Evolutionary conservation across 2,329 filamentous ascomycete genomes (phyloP).

Genomic region (Monosporascus sp.): DNA sequence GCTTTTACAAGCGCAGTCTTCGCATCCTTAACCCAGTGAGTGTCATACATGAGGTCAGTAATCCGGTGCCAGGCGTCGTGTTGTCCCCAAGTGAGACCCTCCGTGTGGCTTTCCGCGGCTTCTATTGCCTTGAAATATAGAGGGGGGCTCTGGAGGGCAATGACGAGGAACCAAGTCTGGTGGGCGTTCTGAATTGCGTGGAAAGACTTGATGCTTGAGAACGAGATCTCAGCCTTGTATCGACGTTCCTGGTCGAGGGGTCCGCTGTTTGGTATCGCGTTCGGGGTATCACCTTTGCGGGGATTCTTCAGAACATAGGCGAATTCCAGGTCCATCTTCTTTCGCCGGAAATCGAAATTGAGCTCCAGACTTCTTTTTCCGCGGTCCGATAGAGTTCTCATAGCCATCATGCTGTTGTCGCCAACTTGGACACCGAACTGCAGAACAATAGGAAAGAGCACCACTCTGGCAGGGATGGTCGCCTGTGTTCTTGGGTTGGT

Average conservation of each 20-base stretch:
- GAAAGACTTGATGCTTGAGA: slow-evolving; percentile 42
- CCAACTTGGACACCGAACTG: slow-evolving; percentile 20
- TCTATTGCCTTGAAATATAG: slow-evolving; percentile 38
- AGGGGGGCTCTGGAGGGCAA: slow-evolving; percentile 46
- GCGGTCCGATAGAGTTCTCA: slow-evolving; percentile 39
- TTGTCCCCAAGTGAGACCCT: slow-evolving; percentile 32
- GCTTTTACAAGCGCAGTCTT: slow-evolving; percentile 36
- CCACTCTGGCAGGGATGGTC: neutral
- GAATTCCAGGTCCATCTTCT: slow-evolving; percentile 38
- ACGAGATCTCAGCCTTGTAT: slow-evolving; percentile 40
- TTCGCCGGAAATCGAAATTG: slow-evolving; percentile 33
- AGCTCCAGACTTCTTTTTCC: slow-evolving; percentile 25
- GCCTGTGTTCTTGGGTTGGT: neutral
- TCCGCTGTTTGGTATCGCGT: slow-evolving; percentile 5
- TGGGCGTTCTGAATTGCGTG: slow-evolving; percentile 31
- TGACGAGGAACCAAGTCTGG: slow-evolving; percentile 34
- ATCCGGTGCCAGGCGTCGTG: slow-evolving; percentile 45
- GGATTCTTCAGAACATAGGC: slow-evolving; percentile 20
- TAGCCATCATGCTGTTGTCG: slow-evolving; percentile 52
- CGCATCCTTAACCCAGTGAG: slow-evolving; percentile 24
- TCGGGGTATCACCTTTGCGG: slow-evolving; percentile 7
- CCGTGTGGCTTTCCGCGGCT: slow-evolving; percentile 23
- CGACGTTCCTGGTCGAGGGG: slow-evolving; percentile 7
- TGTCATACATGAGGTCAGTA: slow-evolving; percentile 38
- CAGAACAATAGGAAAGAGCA: slow-evolving; percentile 5